Base-by-base conservation (phyloP, 768 basidiomycete species). In the Tylopilus sp. region DNA sequence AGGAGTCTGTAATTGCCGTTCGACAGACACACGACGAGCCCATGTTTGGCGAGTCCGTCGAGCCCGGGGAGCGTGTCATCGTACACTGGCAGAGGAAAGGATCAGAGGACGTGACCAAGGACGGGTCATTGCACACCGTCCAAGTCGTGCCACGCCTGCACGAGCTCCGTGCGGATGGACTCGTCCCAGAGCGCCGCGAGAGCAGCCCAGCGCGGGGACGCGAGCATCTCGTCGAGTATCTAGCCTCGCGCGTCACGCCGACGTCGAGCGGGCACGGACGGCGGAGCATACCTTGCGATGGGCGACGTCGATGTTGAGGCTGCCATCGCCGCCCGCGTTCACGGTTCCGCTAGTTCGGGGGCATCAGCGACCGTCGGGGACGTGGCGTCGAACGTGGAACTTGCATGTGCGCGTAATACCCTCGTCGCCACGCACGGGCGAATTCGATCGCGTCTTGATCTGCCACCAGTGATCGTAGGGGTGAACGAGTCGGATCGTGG, bases 1-100 rank as follows among this genome's bases (percentile, higher is more conserved):
- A 87, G 72, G 6, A 86, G 69, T 17, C 80, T 71, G 36, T 85
- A 72, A 59, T 82, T 87, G 10, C 84, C 86, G 54, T 87, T 87
- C 0, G 85, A 86, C 0, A 87, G 68, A 4, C 79, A 74, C 2
- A 74, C 74, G 12, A 86, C 76, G 45, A 84, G 74, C 0, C 64
- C 63, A 7, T 77, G 63, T 44, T 81, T 75, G 71, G 82, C 83
- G 45, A 87, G 65, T 5, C 70, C 71, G 40, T 74, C 59, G 14
- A 87, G 69, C 0, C 81, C 82, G 0, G 74, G 68, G 4, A 74
- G 55, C 6, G 77, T 61, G 59, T 87, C 86, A 4, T 79, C 74
- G 80, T 84, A 87, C 4, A 75, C 85, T 85, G n/a, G n/a, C n/a
- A n/a, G n/a, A n/a, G n/a, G n/a, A n/a, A n/a, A n/a, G n/a, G n/a